phyloP scores from a whole-genome alignment of 176 grass and related monocot genomes.

The Carex littledalei region DNA sequence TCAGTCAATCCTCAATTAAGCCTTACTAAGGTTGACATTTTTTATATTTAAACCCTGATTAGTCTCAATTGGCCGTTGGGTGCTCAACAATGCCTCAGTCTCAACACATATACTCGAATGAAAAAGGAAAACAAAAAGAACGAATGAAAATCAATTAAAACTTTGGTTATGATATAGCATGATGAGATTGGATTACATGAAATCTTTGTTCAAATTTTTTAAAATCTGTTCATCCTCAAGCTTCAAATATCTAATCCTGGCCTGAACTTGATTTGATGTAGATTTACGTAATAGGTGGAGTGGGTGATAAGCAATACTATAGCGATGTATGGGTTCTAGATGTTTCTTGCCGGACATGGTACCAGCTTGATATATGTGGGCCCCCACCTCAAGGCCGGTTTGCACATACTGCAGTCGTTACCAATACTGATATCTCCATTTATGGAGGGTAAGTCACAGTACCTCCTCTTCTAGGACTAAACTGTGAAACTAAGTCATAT shows the following conservation, averaged over 20 bases:
- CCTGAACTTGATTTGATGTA: background rate
- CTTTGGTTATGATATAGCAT: background rate
- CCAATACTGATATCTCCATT: slow-evolving; percentile 72
- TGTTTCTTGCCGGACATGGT: slow-evolving; percentile 49
- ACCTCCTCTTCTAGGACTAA: background rate
- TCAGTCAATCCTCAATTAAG: background rate
- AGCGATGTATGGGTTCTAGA: slow-evolving; percentile 97
- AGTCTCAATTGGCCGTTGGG: background rate
- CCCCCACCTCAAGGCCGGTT: slow-evolving; percentile 89
- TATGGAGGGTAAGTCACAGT: slow-evolving; percentile 72
- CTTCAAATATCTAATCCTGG: background rate
- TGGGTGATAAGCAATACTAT: slow-evolving; percentile 95
- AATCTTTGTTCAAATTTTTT: background rate
- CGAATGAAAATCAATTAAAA: background rate
- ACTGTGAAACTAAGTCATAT: background rate
- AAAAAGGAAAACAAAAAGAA: background rate
- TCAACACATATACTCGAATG: background rate
- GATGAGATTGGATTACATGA: background rate
- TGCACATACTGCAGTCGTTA: slow-evolving; percentile 68
- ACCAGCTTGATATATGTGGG: slow-evolving; percentile 69
- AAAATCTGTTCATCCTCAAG: background rate
- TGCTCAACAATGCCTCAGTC: background rate
- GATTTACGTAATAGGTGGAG: slow-evolving; percentile 91
- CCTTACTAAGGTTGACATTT: background rate
- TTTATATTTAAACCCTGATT: background rate